These are phyloP conservation scores for Lachnellula occidentalis DNA, from an alignment of 2,329 filamentous ascomycete species.

Conservation along the genomic window DNA sequence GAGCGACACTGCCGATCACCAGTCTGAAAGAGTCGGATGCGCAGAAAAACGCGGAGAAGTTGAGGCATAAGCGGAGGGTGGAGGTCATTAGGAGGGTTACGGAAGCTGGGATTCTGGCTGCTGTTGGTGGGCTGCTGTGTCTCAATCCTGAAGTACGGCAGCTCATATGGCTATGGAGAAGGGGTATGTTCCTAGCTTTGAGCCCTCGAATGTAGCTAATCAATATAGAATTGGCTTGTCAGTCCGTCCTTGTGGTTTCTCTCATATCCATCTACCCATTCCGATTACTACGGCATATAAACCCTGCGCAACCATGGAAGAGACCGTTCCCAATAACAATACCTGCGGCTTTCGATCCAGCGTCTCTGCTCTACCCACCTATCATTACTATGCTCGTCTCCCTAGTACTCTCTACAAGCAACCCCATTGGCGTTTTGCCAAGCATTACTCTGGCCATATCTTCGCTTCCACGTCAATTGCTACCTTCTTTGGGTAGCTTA, in stretches of 20 bases:
- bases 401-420: conserved; percentile 62
- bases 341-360: conserved; percentile 80
- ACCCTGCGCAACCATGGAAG: conserved; percentile 20
- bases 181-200: conserved; percentile 37
- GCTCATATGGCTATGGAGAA: conserved; percentile 42
- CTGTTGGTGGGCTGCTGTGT: conserved; percentile 44
- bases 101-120: conserved; percentile 47
- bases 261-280: conserved; percentile 54
- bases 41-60: conserved; percentile 30
- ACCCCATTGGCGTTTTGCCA: conserved; percentile 59
- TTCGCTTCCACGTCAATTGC: conserved; percentile 65
- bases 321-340: conserved; percentile 40
- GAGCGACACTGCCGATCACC: background rate
- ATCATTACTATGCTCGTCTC: conserved; percentile 71
- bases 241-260: conserved; percentile 29
- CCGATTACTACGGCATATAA: conserved; percentile 45
- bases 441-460: conserved; percentile 79
- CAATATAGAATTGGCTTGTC: conserved; percentile 26
- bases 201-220: conserved; percentile 16
- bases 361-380: conserved; percentile 82
- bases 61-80: conserved; percentile 39
- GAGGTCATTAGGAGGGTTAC: conserved; percentile 47
- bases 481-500: conserved; percentile 55
- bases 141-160: conserved; percentile 40
- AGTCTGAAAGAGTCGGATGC: conserved; percentile 13